Evolutionary conservation across 768 basidiomycete genomes (phyloP).

Genomic region (Naematelia aurantialba): DNA sequence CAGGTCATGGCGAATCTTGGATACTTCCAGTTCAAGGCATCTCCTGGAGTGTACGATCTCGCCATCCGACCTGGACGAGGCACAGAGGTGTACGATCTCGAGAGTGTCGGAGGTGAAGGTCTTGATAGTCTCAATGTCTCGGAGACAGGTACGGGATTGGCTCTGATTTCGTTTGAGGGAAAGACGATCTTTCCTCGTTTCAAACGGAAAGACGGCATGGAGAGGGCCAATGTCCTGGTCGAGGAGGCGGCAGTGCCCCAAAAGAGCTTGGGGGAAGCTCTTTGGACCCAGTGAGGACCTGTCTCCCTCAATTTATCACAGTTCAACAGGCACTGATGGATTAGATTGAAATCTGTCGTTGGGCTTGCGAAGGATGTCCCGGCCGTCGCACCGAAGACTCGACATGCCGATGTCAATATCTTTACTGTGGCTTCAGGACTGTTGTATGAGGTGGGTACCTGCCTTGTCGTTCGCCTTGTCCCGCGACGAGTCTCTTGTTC

Average conservation of each 20-base stretch:
- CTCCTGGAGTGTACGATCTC: slow-evolving; percentile 78
- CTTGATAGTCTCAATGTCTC: slow-evolving; percentile 74
- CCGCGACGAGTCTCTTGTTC: too few relatives aligned
- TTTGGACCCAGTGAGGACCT: slow-evolving; percentile 16
- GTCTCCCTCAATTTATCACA: background rate
- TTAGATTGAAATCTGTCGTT: slow-evolving; percentile 36
- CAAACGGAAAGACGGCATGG: slow-evolving; percentile 68
- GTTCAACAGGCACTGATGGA: slow-evolving; percentile 1
- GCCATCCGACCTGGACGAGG: slow-evolving; percentile 79
- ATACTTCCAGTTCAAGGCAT: slow-evolving; percentile 91
- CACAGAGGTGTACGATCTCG: slow-evolving; percentile 71
- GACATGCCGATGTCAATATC: slow-evolving; percentile 91
- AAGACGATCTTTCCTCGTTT: slow-evolving; percentile 82
- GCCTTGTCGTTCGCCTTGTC: background rate
- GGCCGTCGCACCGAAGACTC: slow-evolving; percentile 24
- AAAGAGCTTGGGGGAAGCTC: slow-evolving; percentile 14
- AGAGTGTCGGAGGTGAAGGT: slow-evolving; percentile 83
- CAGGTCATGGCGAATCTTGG: slow-evolving; percentile 91
- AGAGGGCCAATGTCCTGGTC: slow-evolving; percentile 71
- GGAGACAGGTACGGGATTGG: slow-evolving; percentile 68
- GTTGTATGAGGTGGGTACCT: slow-evolving; percentile 81
- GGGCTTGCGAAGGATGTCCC: slow-evolving; percentile 17
- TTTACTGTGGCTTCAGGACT: slow-evolving; percentile 97
- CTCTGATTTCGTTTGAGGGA: slow-evolving; percentile 84
- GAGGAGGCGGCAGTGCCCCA: slow-evolving; percentile 39